Conservation (phyloP, 371 early-diverging fungal species). For the Rhizopus delemar region DNA sequence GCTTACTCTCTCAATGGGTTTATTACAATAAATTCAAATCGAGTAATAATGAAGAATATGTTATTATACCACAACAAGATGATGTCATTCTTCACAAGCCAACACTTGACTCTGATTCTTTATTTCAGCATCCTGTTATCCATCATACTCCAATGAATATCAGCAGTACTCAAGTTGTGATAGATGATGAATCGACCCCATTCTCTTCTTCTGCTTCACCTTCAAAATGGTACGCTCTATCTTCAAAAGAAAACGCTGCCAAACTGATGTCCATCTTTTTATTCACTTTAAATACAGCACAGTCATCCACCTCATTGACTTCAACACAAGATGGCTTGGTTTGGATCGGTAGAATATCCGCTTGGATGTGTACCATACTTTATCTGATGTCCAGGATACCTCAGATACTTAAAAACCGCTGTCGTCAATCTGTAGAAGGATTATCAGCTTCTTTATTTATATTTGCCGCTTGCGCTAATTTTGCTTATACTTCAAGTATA, state of each 20-base stretch:
- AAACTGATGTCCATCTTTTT: conserved; percentile 18
- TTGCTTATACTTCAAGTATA: conserved; percentile 64
- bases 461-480: conserved; percentile 68
- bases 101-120: conserved; percentile 4
- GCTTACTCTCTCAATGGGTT: conserved; percentile 39
- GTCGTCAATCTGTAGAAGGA: conserved; percentile 64
- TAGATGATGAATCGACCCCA: conserved; percentile 34
- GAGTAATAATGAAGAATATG: conserved; percentile 15
- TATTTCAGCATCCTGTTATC: conserved; percentile 41
- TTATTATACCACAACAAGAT: conserved; percentile 24
- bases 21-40: conserved; percentile 36
- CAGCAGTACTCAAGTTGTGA: conserved; percentile 3
- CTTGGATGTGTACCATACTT: conserved; percentile 65
- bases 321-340: conserved; percentile 9
- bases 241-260: conserved; percentile 8
- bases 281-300: conserved; percentile 6
- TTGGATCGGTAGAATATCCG: conserved; percentile 57
- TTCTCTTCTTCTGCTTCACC: conserved; percentile 52
- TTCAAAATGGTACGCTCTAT: conserved; percentile 49
- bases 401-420: conserved; percentile 62
- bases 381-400: conserved; percentile 70
- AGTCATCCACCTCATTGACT: neutral
- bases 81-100: neutral
- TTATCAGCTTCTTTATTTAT: conserved; percentile 67
- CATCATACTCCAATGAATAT: conserved; percentile 28